A percentile compares a stretch with the other conserved stretches of the same genome.
These are phyloP conservation scores for Trichoderma koningiopsis DNA, from an alignment of 2,329 filamentous ascomycete genomes.

Conservation along the genomic window DNA sequence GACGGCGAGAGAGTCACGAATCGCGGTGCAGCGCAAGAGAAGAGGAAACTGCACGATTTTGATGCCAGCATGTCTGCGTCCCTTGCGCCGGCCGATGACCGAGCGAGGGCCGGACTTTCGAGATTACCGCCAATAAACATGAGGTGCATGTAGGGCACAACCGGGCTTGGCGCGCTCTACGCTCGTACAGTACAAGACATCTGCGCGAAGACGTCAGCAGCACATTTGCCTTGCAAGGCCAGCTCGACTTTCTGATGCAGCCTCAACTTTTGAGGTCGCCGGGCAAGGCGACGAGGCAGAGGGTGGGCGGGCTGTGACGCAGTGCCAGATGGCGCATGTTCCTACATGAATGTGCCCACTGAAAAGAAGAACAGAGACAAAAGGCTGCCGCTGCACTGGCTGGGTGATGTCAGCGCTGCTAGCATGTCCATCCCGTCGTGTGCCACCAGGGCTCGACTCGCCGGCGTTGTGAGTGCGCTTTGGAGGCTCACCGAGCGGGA, in stretches of 20 bases:
- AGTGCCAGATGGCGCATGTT: background rate
- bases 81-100: slow-evolving; percentile 14
- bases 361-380: background rate
- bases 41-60: background rate
- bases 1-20: background rate
- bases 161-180: background rate
- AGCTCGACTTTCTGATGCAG: slow-evolving; percentile 5
- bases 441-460: slow-evolving; percentile 12
- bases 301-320: slow-evolving; percentile 15
- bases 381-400: background rate
- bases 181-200: background rate
- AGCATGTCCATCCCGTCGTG: slow-evolving; percentile 4
- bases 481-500: slow-evolving; percentile 11
- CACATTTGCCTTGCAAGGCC: slow-evolving; percentile 20
- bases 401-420: slow-evolving; percentile 26
- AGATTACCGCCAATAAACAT: background rate
- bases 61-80: background rate
- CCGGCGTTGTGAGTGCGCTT: background rate
- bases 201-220: slow-evolving; percentile 15
- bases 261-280: background rate
- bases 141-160: background rate
- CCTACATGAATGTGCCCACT: background rate
- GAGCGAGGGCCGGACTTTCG: background rate
- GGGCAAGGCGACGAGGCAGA: slow-evolving; percentile 20
- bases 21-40: background rate